Base-by-base conservation (phyloP, 2,329 filamentous ascomycete species). In the Aspergillus awamori region DNA sequence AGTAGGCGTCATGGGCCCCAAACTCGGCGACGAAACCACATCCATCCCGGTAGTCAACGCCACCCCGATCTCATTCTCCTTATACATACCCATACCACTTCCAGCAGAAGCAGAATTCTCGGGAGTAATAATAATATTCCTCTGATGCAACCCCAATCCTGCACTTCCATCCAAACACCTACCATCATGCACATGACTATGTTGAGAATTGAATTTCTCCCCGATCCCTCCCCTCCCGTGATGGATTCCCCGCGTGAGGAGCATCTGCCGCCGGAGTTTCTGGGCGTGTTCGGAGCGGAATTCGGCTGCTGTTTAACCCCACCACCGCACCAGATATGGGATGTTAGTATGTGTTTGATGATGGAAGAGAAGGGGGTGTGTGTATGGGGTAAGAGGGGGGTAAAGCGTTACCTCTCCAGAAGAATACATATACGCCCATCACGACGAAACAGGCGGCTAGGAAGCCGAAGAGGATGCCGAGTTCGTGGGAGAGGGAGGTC, bases 401-500 rank as follows among this genome's bases (percentile, higher is more conserved):
- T n/a, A n/a, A n/a, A 24, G 67, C 67, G 52, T 20, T 61, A 77
- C 74, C 63, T 33, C 70, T 67, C 76, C 76, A 79, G 49, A 76
- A 59, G 41, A 72, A 54, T 24, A 70, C 68, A 53, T 79, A 79
- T 3, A 72, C 58, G 0, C 48, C 72, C 61, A 78, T 74, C 5
- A 71, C 74, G 8, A 76, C 60, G 38, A 74, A 52, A 53, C 68
- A 75, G 4, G 72, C 70, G 22, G 57, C 67, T 1, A 78, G 65
- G 57, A 79, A 79, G 17, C 69, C 77, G 61, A 78, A 76, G 65
- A 78, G 72, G 30, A 78, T 70, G 26, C 76, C 76, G 20, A 79
- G 65, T 65, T 79, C 77, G 33, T 71, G 71, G 20, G 62, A 66
- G 10, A 78, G 67, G 5, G 74, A 73, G 47, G 67, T 62, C 55